Evolutionary conservation across 176 grass and related monocot genomes (phyloP), one percentile per base, ranked within the genome.

Genomic region (Typha latifolia): DNA sequence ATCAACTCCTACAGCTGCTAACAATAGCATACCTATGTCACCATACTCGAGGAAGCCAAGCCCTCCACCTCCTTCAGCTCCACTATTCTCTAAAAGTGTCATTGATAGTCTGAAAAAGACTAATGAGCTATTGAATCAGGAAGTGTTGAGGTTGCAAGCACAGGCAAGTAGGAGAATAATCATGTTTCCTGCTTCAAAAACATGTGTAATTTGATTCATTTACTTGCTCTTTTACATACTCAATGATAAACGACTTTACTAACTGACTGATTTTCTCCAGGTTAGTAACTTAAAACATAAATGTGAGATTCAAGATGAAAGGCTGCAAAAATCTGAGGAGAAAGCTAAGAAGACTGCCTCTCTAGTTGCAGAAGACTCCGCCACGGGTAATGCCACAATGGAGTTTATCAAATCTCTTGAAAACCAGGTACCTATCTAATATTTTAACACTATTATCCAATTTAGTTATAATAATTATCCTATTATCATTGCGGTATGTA

Each of bases 351-450:
- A 74, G 69, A 66, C 84, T 32, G 65, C 68, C 73, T 67, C 68
- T 62, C 12, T 77, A 47, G 88, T 84, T 52, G 64, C 79, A 66
- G 72, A 91, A 79, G 87, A 85, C 76, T 82, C 72, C 76, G 64
- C 70, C 13, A 88, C 66, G 49, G 73, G 79, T 37, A 79, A 81
- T 77, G 69, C 74, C 61, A 70, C 90, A 55, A 20, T 88, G 69
- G 87, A 84, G 48, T 68, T 96, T 68, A 61, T 91, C 64, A 91
- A 74, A 32, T 73, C 79, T 83, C 68, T 96, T 72, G 80, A 96
- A 55, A 66, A 49, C 48, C 84, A 91, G 92, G 92, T 96, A 86
- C 14, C 23, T 12, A 3, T 47, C 24, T 55, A 62, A 14, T 63
- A 47, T 32, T 8, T 74, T 34, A 22, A 65, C 15, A 32, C 14